A percentile compares a stretch with the other conserved stretches of the same genome.
Conservation (phyloP, 768 basidiomycete species). For the Boletus bicolor region DNA sequence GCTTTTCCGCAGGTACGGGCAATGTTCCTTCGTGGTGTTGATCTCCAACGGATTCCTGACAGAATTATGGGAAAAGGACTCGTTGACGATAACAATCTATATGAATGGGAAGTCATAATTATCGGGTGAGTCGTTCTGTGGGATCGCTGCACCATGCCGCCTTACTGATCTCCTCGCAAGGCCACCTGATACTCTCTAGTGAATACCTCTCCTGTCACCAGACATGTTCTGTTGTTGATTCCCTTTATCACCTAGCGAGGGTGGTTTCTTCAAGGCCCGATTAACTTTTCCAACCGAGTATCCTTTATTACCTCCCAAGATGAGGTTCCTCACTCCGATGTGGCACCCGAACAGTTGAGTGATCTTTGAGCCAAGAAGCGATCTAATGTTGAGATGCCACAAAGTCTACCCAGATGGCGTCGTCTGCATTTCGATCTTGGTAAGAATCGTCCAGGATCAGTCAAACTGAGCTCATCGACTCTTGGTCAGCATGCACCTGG, state of each 20-base stretch:
- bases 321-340: conserved; percentile 93
- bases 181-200: conserved; percentile 93
- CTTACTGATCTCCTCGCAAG: conserved; percentile 41
- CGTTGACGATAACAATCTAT: conserved; percentile 91
- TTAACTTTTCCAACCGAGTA: conserved; percentile 88
- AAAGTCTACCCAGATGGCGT: conserved; percentile 89
- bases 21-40: conserved; percentile 24
- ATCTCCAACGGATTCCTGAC: conserved; percentile 34
- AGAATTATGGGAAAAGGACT: conserved; percentile 56
- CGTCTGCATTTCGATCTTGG: conserved; percentile 96
- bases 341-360: conserved; percentile 96
- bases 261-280: conserved; percentile 91
- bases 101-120: conserved; percentile 95
- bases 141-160: conserved; percentile 9
- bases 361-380: background rate
- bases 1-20: conserved; percentile 85
- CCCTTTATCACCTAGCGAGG: conserved; percentile 59
- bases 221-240: conserved; percentile 2
- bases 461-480: conserved; percentile 2
- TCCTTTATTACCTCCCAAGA: conserved; percentile 89
- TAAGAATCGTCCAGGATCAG: conserved; percentile 31
- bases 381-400: background rate
- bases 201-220: conserved; percentile 25
- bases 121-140: conserved; percentile 65
- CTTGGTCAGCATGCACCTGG: conserved; percentile 81